Base-by-base conservation (phyloP, 2,329 filamentous ascomycete genomes). In the Cercospora sesami region DNA sequence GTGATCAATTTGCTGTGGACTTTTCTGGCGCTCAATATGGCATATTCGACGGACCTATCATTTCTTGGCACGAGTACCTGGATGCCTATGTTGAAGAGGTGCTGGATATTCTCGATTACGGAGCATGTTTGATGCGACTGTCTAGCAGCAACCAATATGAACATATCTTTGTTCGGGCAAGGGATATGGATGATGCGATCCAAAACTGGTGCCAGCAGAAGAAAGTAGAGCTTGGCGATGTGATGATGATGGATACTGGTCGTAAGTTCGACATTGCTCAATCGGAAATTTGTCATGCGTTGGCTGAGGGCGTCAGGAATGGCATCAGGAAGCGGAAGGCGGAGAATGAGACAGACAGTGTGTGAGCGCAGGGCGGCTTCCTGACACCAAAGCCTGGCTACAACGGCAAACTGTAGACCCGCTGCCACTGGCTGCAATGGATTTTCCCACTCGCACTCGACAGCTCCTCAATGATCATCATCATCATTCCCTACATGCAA, bases 1-100 rank as follows among this genome's bases (percentile, higher is more conserved):
- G 33, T 7, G n/a, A 45, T 30, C 18, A 28, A 12, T 61, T 16
- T 8, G 59, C 33, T 28, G 16, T 61, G 7, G 59, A 48, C 16
- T 23, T 61, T 18, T 61, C 59, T 61, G 33, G 33, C 45, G 33
- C 59, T 9, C 59, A 61, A 18, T 61, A 61, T 18, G 59, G 21
- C 59, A 16, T 42, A 9, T 16, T 57, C 16, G 23, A 61, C 9
- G 12, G 36, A 36, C 59, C 59, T 30, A 18, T 61, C 21, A 9
- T 45, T 12, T 9, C 23, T 16, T 61, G 59, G 36, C 12, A 14
- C 10, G 18, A 48, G 18, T 61, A 61, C 59, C 23, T 18, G 36
- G 23, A 61, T 42, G 23, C 8, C 3, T 61, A 14, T 42, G 58
- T 42, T 12, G 59, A 42, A 16, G 16, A 26, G 4, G 33, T 42